Evolutionary conservation across 2,329 filamentous ascomycete genomes (phyloP).

Genomic region (Dryadomyces sulphureus): DNA sequence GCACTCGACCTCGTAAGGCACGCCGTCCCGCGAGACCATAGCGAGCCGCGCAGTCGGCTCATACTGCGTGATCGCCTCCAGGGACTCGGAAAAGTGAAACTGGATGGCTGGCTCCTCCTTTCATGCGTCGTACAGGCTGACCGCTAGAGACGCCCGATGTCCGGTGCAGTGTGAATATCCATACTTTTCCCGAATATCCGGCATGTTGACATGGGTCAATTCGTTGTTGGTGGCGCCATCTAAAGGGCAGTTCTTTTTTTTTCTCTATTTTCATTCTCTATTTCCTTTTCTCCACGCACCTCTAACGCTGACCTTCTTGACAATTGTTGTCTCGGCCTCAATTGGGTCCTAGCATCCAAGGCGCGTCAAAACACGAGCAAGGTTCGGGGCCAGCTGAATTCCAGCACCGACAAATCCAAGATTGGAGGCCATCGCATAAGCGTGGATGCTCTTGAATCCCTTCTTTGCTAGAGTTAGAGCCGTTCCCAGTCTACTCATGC

Average conservation of each 20-base stretch:
- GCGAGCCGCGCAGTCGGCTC: not conserved
- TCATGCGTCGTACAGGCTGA: conserved; percentile 55
- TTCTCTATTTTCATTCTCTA: not conserved
- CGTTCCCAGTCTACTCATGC: conserved; percentile 63
- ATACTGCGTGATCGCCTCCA: conserved; percentile 19
- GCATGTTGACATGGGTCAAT: conserved; percentile 54
- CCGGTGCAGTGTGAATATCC: conserved; percentile 68
- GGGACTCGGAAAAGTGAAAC: conserved; percentile 50
- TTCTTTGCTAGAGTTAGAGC: conserved; percentile 61
- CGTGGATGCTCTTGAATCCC: conserved; percentile 56
- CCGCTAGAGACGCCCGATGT: conserved; percentile 58
- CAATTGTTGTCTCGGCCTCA: conserved; percentile 53
- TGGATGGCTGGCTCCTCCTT: conserved; percentile 43
- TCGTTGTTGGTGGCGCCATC: conserved; percentile 56
- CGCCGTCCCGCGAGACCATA: not conserved
- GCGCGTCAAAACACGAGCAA: conserved; percentile 58
- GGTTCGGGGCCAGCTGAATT: conserved; percentile 72
- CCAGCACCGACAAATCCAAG: conserved; percentile 74
- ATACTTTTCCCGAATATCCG: conserved; percentile 52
- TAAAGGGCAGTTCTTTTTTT: not conserved
- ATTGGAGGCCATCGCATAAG: conserved; percentile 59
- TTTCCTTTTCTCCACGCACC: conserved; percentile 23
- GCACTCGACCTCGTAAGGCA: no score
- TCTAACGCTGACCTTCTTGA: conserved; percentile 58
- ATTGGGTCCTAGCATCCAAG: conserved; percentile 61